A percentile compares a stretch with the other conserved stretches of the same genome.
These are phyloP conservation scores for Plantago coronopus DNA, from an alignment of 305 asterid genomes.

Conservation along the genomic window DNA sequence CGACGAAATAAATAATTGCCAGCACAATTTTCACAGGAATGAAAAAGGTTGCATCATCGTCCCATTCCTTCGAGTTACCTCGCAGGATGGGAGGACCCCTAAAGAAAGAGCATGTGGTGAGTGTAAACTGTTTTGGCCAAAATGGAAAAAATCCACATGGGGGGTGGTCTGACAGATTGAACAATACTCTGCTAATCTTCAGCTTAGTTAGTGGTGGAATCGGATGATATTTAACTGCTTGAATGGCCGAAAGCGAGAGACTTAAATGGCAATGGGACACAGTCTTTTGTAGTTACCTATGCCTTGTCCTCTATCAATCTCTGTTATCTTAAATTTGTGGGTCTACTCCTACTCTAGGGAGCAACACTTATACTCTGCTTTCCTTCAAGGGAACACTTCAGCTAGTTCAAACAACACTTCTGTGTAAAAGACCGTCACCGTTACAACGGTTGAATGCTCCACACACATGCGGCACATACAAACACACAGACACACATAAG, in stretches of 20 bases:
- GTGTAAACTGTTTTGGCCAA: conserved; percentile 24
- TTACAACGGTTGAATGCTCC: no score
- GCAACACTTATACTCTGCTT: conserved; percentile 34
- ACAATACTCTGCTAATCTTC: conserved; percentile 5
- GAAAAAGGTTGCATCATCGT: not conserved
- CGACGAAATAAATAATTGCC: not conserved
- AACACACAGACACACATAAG: not conserved
- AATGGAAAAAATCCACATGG: conserved; percentile 38
- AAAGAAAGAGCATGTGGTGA: conserved; percentile 13
- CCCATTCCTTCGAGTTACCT: conserved; percentile 6
- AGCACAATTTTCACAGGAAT: not conserved
- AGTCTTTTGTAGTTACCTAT: conserved; percentile 21
- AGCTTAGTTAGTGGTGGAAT: conserved; percentile 1
- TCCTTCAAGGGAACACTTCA: conserved; percentile 34
- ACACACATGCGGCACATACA: not conserved
- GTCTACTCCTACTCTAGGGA: conserved; percentile 22
- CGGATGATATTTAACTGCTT: not conserved
- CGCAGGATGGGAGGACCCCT: conserved; percentile 9
- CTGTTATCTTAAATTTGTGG: conserved; percentile 27
- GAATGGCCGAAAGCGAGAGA: conserved; percentile 24
- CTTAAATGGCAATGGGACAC: conserved; percentile 28
- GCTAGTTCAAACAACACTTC: no score
- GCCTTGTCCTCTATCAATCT: conserved; percentile 14
- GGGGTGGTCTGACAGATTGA: conserved; percentile 22
- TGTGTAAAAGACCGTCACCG: no score